These are phyloP conservation scores for Carex myosuroides DNA, from an alignment of 176 grass and related monocot species.

Conservation along the genomic window DNA sequence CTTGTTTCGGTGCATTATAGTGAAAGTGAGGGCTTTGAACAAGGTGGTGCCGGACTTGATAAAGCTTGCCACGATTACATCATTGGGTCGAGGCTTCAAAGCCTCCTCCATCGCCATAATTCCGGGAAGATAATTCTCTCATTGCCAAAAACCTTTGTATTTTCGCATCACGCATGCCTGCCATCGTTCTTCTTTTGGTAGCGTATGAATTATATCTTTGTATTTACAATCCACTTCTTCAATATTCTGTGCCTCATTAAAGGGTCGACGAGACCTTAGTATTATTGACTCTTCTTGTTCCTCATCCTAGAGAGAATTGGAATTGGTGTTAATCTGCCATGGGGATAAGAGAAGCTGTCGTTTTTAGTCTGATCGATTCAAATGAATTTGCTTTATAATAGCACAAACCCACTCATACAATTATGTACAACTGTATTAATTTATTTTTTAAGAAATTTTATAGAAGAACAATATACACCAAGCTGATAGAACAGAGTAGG, in stretches of 20 bases:
- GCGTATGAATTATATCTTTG: not conserved
- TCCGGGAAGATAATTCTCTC: not conserved
- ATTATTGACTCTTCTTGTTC: not conserved
- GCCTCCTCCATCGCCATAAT: not conserved
- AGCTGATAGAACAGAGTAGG: no score
- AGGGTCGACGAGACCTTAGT: not conserved
- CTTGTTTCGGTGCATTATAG: not conserved
- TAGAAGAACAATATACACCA: no score
- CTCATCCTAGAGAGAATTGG: not conserved
- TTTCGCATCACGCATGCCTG: not conserved
- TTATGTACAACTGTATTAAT: no score
- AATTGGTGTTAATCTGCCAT: not conserved
- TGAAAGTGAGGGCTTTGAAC: constrained; percentile 22
- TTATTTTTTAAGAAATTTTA: no score
- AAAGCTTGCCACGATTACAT: not conserved
- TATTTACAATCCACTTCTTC: not conserved
- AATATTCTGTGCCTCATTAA: not conserved
- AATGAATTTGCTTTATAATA: no score
- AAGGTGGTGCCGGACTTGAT: constrained; percentile 22
- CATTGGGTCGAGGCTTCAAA: not conserved
- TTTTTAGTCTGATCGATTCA: no score
- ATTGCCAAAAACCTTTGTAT: not conserved
- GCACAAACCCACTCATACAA: no score
- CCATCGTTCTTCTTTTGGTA: not conserved
- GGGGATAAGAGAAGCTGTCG: not conserved